A percentile compares a stretch with the other conserved stretches of the same genome.
Conservation (phyloP, 371 early-diverging fungal species). For the Mortierella sp. region DNA sequence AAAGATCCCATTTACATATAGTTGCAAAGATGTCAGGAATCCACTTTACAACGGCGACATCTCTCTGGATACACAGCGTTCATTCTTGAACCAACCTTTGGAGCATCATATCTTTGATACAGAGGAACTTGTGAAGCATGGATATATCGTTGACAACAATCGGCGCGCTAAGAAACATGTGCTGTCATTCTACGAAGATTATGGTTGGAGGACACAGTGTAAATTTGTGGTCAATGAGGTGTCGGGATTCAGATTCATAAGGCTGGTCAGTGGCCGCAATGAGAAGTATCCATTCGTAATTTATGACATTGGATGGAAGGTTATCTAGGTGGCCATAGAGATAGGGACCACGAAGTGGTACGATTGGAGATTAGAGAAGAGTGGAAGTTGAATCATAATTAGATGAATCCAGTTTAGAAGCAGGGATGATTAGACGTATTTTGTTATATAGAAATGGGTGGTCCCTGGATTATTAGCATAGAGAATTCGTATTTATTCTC, state of each 20-base stretch:
- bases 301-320: constrained; percentile 56
- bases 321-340: constrained; percentile 18
- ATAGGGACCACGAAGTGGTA: neutral
- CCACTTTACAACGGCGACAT: constrained; percentile 32
- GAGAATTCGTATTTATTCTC: too few species aligned
- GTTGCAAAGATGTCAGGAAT: constrained; percentile 46
- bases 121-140: constrained; percentile 17
- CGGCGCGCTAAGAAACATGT: constrained; percentile 10
- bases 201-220: constrained; percentile 55
- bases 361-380: neutral
- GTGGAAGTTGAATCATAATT: neutral
- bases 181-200: constrained; percentile 42
- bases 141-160: constrained; percentile 15
- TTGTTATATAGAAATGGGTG: neutral
- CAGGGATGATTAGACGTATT: neutral
- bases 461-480: neutral
- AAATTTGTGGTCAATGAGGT: constrained; percentile 46
- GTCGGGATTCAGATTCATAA: constrained; percentile 48
- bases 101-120: constrained; percentile 37
- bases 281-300: constrained; percentile 51
- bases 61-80: constrained; percentile 15
- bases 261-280: constrained; percentile 45
- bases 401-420: constrained; percentile 1
- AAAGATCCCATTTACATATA: constrained; percentile 16
- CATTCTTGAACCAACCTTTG: constrained; percentile 36